A percentile compares a stretch with the other conserved stretches of the same genome.
These are phyloP conservation scores for Moesziomyces aphidis DNA, from an alignment of 1,284 basidiomycete genomes.

Conservation along the genomic window DNA sequence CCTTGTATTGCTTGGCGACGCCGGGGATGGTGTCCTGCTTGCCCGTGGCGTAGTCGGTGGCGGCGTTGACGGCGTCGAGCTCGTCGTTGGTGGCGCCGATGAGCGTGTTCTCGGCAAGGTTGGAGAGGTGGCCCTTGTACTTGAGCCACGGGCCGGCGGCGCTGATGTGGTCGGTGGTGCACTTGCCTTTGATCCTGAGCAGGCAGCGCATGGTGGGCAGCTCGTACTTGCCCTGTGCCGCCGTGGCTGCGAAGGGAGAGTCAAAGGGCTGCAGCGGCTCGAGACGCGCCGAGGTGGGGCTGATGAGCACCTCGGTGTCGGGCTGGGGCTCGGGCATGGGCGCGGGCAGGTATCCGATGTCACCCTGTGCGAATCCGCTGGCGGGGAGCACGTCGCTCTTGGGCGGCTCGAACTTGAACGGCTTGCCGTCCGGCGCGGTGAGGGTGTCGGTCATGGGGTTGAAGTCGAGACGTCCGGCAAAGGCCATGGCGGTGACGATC, in stretches of 20 bases:
- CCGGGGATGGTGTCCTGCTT: constrained; percentile 64
- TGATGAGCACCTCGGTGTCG: constrained; percentile 80
- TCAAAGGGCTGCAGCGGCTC: constrained; percentile 88
- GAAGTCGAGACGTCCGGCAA: constrained; percentile 93
- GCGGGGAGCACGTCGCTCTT: constrained; percentile 84
- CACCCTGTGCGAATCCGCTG: constrained; percentile 82
- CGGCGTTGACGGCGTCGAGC: constrained; percentile 70
- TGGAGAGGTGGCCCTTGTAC: constrained; percentile 91
- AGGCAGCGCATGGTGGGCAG: constrained; percentile 78
- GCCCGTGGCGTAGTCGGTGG: constrained; percentile 60
- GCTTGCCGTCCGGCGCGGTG: constrained; percentile 76
- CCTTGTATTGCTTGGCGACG: constrained; percentile 59
- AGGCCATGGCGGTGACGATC: constrained; percentile 91
- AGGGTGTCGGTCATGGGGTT: constrained; percentile 91
- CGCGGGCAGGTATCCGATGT: constrained; percentile 81
- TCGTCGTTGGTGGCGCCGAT: constrained; percentile 69
- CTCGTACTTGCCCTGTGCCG: constrained; percentile 74
- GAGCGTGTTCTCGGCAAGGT: constrained; percentile 92
- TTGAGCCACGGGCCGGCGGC: constrained; percentile 82
- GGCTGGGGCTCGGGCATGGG: constrained; percentile 77
- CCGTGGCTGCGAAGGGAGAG: constrained; percentile 76
- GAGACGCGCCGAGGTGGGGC: constrained; percentile 72
- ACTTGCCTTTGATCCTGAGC: constrained; percentile 93
- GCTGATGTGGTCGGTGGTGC: constrained; percentile 82
- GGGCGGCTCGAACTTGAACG: constrained; percentile 89